A percentile compares a stretch with the other conserved stretches of the same genome.
Evolutionary conservation across 257 asterid genomes (phyloP).

Genomic region (Paulownia fortunei): DNA sequence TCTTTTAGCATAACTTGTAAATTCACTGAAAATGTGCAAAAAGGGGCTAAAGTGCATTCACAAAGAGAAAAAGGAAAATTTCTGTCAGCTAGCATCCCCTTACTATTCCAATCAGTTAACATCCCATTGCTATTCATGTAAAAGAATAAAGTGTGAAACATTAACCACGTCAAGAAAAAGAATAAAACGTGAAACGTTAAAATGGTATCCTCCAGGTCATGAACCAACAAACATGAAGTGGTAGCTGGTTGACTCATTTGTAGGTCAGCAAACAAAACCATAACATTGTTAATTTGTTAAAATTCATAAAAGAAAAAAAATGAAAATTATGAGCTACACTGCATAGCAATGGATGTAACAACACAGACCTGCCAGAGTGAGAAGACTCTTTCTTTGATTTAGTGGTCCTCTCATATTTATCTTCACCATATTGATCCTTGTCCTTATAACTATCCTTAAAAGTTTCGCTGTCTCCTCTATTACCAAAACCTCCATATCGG

Average conservation of each 20-base stretch:
- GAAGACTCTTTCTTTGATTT: constrained; percentile 64
- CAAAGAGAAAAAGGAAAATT: not conserved
- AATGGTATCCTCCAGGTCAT: constrained; percentile 14
- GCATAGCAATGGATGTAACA: constrained; percentile 22
- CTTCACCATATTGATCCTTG: constrained; percentile 62
- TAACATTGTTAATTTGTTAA: constrained; percentile 12
- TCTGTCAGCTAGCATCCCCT: constrained; percentile 5
- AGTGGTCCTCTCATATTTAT: constrained; percentile 55
- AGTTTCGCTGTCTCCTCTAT: constrained; percentile 55
- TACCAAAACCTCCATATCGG: constrained; percentile 84
- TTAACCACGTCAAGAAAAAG: too few species aligned
- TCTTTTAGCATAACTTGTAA: constrained; percentile 2
- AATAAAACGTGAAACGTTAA: not conserved
- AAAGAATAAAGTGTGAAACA: too few species aligned
- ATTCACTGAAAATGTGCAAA: constrained; percentile 7
- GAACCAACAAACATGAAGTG: constrained; percentile 25
- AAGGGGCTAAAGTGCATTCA: constrained; percentile 8
- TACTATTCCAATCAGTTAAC: constrained; percentile 11
- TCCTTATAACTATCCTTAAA: constrained; percentile 56
- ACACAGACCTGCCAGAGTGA: constrained; percentile 63
- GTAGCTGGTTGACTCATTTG: constrained; percentile 22
- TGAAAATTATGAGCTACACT: constrained; percentile 16
- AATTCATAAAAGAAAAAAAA: constrained; percentile 14
- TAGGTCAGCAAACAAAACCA: constrained; percentile 17
- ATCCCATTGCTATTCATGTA: not conserved